Evolutionary conservation across 2,329 filamentous ascomycete species (phyloP).

Genomic region (Paramyrothecium sp.): DNA sequence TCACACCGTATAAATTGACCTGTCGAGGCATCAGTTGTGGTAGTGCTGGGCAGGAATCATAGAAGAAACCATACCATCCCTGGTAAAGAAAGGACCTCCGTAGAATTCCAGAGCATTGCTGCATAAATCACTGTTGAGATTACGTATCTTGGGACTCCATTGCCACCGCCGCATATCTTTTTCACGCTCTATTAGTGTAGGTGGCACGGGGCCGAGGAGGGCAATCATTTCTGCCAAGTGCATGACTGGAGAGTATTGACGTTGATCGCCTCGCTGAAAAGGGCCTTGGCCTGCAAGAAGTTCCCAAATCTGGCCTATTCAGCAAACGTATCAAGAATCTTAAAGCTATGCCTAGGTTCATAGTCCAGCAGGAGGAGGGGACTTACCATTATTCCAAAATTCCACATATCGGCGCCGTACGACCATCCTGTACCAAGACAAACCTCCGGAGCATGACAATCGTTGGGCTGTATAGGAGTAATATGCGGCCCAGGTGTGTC

Average conservation of each 20-base stretch:
- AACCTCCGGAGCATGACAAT: conserved; percentile 14
- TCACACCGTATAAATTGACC: conserved; percentile 13
- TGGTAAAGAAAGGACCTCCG: conserved; percentile 16
- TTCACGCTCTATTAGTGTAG: conserved; percentile 13
- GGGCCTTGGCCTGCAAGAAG: conserved; percentile 16
- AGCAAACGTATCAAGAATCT: neutral
- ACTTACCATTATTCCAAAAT: conserved; percentile 19
- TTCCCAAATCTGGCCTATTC: conserved; percentile 18
- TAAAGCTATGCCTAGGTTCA: too few relatives aligned
- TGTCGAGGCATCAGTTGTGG: neutral
- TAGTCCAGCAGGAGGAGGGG: neutral
- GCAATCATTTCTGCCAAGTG: conserved; percentile 22
- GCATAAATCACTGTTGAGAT: conserved; percentile 10
- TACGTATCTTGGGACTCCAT: conserved; percentile 12
- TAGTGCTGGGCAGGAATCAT: neutral
- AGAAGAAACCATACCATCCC: conserved; percentile 11
- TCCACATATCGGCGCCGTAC: conserved; percentile 15
- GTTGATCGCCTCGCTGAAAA: conserved; percentile 12
- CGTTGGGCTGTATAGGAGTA: conserved; percentile 14
- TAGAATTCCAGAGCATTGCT: conserved; percentile 15
- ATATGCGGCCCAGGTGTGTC: conserved; percentile 6
- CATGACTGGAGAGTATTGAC: conserved; percentile 14
- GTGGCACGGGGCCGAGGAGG: conserved; percentile 17
- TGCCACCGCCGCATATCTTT: conserved; percentile 13
- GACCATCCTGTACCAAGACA: conserved; percentile 12